A percentile compares a stretch with the other conserved stretches of the same genome.
phyloP scores from a whole-genome alignment of 1,284 basidiomycete genomes.

The Pseudozyma thailandica region DNA sequence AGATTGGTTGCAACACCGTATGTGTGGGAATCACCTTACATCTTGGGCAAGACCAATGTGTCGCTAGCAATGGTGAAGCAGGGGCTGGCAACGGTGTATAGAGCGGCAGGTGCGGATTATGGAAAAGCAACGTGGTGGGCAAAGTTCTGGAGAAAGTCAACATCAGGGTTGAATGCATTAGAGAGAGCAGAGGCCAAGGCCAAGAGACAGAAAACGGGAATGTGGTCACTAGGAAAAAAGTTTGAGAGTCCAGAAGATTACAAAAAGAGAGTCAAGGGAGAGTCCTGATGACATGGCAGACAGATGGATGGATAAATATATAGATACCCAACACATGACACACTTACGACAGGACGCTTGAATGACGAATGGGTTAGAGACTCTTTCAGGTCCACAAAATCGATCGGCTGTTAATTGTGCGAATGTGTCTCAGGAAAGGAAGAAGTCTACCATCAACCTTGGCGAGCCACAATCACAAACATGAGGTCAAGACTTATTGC shows the following conservation, averaged over 20 bases:
- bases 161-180: constrained; percentile 43
- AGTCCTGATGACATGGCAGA: not conserved
- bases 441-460: no score
- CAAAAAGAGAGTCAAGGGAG: constrained; percentile 46
- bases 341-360: no score
- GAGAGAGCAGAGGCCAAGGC: constrained; percentile 56
- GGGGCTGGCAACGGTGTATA: constrained; percentile 65
- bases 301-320: not conserved
- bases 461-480: no score
- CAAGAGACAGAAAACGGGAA: constrained; percentile 44
- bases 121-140: constrained; percentile 57
- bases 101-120: constrained; percentile 61
- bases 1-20: constrained; percentile 65
- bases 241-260: constrained; percentile 61
- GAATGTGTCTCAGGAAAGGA: no score
- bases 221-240: constrained; percentile 58
- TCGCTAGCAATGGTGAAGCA: constrained; percentile 58
- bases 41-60: constrained; percentile 65
- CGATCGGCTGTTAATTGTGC: no score
- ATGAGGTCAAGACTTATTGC: no score
- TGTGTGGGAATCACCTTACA: constrained; percentile 60
- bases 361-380: no score
- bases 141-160: constrained; percentile 45
- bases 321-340: no score
- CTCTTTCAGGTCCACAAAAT: no score